A percentile compares a stretch with the other conserved stretches of the same genome.
phyloP scores from a whole-genome alignment of 1,284 basidiomycete species.

The Abortiporus biennis region DNA sequence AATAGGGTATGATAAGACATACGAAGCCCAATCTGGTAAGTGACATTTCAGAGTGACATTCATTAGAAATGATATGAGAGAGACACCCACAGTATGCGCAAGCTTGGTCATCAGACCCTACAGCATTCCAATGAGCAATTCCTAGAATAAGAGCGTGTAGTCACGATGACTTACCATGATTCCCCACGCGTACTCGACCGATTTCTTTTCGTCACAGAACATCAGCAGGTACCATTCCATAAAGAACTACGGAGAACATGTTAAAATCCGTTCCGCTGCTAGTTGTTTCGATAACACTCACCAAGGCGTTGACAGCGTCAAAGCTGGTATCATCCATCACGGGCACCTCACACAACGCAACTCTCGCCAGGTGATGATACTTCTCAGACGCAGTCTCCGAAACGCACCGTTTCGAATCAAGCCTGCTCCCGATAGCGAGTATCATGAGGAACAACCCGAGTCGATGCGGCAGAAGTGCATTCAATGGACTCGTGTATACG shows the following conservation, averaged over 20 bases:
- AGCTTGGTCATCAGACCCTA: conserved; percentile 25
- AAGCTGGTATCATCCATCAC: conserved; percentile 62
- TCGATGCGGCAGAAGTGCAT: conserved; percentile 52
- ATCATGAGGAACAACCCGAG: conserved; percentile 58
- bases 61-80: conserved; percentile 6
- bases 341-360: conserved; percentile 53
- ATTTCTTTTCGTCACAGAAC: conserved; percentile 62
- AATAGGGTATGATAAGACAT: conserved; percentile 17
- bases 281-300: conserved; percentile 48
- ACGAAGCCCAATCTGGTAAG: conserved; percentile 53
- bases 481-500: conserved; percentile 49
- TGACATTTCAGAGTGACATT: conserved; percentile 10
- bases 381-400: conserved; percentile 51
- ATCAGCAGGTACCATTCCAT: conserved; percentile 69
- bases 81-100: conserved; percentile 46
- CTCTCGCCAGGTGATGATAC: conserved; percentile 54
- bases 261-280: conserved; percentile 17
- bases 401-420: conserved; percentile 50
- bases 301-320: conserved; percentile 58
- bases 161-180: conserved; percentile 49
- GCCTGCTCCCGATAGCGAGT: conserved; percentile 55
- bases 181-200: conserved; percentile 63
- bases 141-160: too few species aligned
- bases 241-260: conserved; percentile 42
- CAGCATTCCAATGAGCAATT: too few species aligned